Conservation (phyloP, 2,329 filamentous ascomycete genomes). For the Monosporascus ibericus region DNA sequence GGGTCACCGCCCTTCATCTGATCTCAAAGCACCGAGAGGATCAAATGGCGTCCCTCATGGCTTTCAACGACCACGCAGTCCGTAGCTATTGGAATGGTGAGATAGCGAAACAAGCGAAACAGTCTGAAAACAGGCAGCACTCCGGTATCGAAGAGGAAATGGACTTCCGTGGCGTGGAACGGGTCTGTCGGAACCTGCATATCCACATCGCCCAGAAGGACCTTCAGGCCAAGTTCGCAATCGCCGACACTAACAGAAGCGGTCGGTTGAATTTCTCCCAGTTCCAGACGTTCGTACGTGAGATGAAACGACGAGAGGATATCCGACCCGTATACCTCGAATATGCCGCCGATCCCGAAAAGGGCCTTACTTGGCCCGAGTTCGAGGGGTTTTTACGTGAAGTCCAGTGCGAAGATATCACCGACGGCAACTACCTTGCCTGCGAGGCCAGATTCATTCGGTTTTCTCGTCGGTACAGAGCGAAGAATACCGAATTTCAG, state of each 20-base stretch:
- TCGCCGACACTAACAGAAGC: constrained; percentile 59
- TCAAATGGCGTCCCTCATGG: constrained; percentile 82
- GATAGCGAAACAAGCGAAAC: constrained; percentile 67
- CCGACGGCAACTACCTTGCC: constrained; percentile 50
- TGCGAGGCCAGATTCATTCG: constrained; percentile 72
- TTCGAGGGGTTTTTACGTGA: constrained; percentile 72
- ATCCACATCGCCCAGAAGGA: constrained; percentile 80
- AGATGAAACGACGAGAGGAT: constrained; percentile 80
- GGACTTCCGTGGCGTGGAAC: constrained; percentile 71
- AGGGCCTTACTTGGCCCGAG: constrained; percentile 62
- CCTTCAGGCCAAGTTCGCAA: constrained; percentile 66
- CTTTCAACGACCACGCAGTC: constrained; percentile 77
- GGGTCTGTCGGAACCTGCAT: constrained; percentile 81
- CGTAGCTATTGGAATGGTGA: constrained; percentile 80
- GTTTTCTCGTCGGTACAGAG: constrained; percentile 55
- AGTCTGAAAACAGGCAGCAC: constrained; percentile 48
- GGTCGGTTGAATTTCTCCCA: constrained; percentile 70
- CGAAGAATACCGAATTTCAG: constrained; percentile 36
- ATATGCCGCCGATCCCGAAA: constrained; percentile 50
- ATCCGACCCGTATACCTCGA: constrained; percentile 66
- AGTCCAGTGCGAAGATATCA: constrained; percentile 68
- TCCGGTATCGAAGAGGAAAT: constrained; percentile 61
- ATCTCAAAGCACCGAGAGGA: constrained; percentile 83
- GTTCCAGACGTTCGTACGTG: constrained; percentile 76
- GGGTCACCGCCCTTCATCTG: constrained; percentile 78